phyloP scores from a whole-genome alignment of 2,329 filamentous ascomycete genomes.

The Colletotrichum sp. region DNA sequence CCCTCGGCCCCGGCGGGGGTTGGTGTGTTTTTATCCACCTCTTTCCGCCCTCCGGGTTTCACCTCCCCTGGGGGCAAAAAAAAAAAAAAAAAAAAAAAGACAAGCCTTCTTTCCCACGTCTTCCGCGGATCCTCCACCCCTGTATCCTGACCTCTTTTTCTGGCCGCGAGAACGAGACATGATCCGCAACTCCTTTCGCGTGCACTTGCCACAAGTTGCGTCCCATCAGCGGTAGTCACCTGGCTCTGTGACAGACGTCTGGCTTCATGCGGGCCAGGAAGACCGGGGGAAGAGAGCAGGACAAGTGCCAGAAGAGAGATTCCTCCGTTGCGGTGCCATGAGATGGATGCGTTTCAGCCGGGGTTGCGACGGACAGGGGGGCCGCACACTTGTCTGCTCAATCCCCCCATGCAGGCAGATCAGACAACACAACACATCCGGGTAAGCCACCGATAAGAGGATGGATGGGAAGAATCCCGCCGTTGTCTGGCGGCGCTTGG shows the following conservation, averaged over 20 bases:
- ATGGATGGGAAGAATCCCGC: too few relatives aligned
- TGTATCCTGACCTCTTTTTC: not conserved
- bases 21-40: too few relatives aligned
- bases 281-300: not conserved
- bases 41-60: too few relatives aligned
- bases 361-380: not conserved
- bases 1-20: too few relatives aligned
- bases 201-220: slow-evolving; percentile 6
- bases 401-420: not conserved
- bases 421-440: not conserved
- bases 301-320: not conserved
- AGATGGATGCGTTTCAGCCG: slow-evolving; percentile 12
- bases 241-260: not conserved
- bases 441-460: not conserved
- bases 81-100: not conserved
- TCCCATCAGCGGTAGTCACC: not conserved
- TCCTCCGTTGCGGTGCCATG: not conserved
- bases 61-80: too few relatives aligned
- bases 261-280: not conserved
- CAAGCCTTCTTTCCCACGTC: not conserved
- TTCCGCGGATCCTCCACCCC: not conserved
- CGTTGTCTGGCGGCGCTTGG: not conserved
- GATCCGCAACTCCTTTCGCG: not conserved
- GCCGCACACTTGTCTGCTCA: not conserved
- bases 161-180: not conserved